Conservation (phyloP, 768 basidiomycete species). For the Tulasnella sp. region DNA sequence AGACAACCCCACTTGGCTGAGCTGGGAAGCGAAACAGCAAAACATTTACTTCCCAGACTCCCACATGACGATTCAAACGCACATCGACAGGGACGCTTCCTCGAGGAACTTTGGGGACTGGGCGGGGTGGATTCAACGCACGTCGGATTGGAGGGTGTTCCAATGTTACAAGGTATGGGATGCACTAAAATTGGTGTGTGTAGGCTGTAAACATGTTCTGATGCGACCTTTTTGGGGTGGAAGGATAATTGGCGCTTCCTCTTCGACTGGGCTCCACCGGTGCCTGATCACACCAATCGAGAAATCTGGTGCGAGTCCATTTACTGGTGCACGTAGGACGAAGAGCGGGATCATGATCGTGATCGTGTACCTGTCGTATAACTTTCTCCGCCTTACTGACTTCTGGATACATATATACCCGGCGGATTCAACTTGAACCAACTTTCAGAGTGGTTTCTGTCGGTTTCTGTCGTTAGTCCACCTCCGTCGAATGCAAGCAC, state of each 20-base stretch:
- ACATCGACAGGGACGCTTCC: neutral
- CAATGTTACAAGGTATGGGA: neutral
- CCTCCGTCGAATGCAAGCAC: no score
- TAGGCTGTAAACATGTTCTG: neutral
- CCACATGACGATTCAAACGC: neutral
- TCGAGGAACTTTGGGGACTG: neutral
- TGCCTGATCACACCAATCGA: neutral
- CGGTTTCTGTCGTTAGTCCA: no score
- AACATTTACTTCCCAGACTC: neutral
- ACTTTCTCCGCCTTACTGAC: neutral
- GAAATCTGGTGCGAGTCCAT: neutral
- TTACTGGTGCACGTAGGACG: neutral
- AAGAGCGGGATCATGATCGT: no score
- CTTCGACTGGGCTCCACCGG: neutral
- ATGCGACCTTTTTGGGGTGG: neutral
- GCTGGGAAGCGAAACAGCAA: neutral
- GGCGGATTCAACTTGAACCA: slow-evolving; percentile 19
- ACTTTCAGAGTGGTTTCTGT: no score
- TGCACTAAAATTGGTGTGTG: no score
- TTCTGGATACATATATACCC: neutral
- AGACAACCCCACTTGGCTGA: neutral
- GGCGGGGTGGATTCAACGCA: neutral
- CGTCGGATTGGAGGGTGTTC: neutral
- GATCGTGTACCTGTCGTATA: no score
- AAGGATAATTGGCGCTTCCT: neutral